Evolutionary conservation across 257 asterid species (phyloP).

Genomic region (Gentiana macrophylla): DNA sequence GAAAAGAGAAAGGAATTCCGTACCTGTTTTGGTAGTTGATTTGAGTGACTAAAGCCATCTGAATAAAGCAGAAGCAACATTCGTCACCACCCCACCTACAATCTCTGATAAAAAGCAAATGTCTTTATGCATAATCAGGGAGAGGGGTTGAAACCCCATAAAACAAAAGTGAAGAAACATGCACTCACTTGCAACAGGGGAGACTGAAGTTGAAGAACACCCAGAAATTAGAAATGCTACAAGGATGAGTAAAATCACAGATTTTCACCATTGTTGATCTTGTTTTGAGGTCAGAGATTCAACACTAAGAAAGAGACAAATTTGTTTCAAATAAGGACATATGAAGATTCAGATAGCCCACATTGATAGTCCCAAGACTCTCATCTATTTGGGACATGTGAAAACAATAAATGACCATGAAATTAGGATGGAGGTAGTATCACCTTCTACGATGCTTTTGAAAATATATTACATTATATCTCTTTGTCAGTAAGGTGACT

Average conservation of each 20-base stretch:
- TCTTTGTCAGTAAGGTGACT: no score
- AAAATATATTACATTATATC: no score
- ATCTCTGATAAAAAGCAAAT: constrained; percentile 37
- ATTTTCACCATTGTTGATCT: constrained; percentile 38
- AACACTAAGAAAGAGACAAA: constrained; percentile 5
- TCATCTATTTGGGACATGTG: no score
- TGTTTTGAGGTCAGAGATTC: constrained; percentile 1
- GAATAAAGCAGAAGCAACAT: constrained; percentile 68
- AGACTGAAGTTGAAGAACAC: constrained; percentile 58
- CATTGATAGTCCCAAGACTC: not conserved
- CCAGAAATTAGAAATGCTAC: constrained; percentile 36
- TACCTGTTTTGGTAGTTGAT: constrained; percentile 57
- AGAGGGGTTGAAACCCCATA: no score
- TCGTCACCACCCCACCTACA: constrained; percentile 69
- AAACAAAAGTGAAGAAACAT: not conserved
- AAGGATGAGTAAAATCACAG: constrained; percentile 20
- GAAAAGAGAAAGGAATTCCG: constrained; percentile 4
- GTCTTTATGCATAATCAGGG: not conserved
- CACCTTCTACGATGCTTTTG: no score
- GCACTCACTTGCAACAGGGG: constrained; percentile 79
- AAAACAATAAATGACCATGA: no score
- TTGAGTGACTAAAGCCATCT: constrained; percentile 80
- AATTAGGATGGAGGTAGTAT: no score
- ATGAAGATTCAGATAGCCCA: constrained; percentile 9
- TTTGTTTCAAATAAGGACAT: not conserved